phyloP scores from a whole-genome alignment of 2,329 filamentous ascomycete species.

The Fusarium nodosum region DNA sequence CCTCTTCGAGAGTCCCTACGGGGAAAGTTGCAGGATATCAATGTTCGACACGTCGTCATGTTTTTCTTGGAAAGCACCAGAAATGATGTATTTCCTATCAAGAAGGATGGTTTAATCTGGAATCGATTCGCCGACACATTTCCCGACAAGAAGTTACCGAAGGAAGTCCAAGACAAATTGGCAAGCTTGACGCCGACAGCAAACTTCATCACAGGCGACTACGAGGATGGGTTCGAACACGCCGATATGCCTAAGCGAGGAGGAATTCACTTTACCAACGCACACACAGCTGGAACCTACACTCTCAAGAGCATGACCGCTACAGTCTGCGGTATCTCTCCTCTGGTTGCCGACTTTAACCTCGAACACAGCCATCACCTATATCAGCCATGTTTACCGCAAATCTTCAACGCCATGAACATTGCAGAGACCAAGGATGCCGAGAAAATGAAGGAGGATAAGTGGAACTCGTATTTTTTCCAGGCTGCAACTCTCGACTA shows the following conservation, averaged over 20 bases:
- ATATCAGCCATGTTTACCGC: constrained; percentile 62
- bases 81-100: constrained; percentile 61
- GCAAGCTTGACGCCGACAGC: constrained; percentile 52
- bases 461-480: constrained; percentile 54
- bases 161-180: constrained; percentile 49
- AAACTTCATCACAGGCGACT: constrained; percentile 55
- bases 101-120: constrained; percentile 57
- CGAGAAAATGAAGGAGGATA: constrained; percentile 30
- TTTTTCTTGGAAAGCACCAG: constrained; percentile 62
- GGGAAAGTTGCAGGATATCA: constrained; percentile 49
- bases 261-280: constrained; percentile 58
- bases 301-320: constrained; percentile 60
- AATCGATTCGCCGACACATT: constrained; percentile 53
- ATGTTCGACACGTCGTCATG: constrained; percentile 60
- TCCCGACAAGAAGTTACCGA: constrained; percentile 52
- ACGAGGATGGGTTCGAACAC: constrained; percentile 54
- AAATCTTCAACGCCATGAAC: constrained; percentile 55
- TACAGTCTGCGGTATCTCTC: constrained; percentile 59
- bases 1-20: constrained; percentile 50
- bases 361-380: constrained; percentile 58
- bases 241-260: constrained; percentile 48
- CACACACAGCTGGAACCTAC: constrained; percentile 59
- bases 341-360: constrained; percentile 60
- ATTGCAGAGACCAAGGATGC: constrained; percentile 31
- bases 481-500: constrained; percentile 54